Percentiles rank a stretch among this genome's conserved stretches.
phyloP scores from a whole-genome alignment of 2,329 filamentous ascomycete species.

The Claviceps spartinae region DNA sequence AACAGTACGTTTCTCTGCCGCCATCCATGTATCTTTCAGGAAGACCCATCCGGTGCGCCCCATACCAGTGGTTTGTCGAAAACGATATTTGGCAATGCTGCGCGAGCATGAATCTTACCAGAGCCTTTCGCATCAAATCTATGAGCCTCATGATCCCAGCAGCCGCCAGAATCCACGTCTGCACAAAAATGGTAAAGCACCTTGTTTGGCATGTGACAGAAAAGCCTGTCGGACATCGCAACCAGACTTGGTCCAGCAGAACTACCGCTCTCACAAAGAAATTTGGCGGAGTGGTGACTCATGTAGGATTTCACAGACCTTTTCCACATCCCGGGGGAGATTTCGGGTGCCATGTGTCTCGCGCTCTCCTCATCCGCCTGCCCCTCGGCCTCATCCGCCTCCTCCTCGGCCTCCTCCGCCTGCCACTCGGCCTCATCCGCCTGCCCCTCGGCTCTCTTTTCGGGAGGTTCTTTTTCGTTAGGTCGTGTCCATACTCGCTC shows the following conservation, averaged over 20 bases:
- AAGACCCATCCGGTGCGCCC: neutral
- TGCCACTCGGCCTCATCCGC: neutral
- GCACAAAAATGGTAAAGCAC: conserved; percentile 1
- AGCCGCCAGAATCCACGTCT: neutral
- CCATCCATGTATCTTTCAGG: neutral
- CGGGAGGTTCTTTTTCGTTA: neutral
- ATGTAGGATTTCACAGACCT: neutral
- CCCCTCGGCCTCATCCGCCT: neutral
- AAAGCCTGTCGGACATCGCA: neutral
- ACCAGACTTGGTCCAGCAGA: conserved; percentile 3
- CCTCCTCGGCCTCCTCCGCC: neutral
- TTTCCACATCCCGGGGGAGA: neutral
- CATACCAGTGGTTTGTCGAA: neutral
- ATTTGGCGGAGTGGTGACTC: neutral
- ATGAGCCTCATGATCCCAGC: neutral
- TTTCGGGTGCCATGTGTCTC: neutral
- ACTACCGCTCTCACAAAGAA: neutral
- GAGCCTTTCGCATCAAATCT: neutral
- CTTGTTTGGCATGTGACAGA: conserved; percentile 5
- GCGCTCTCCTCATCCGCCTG: neutral
- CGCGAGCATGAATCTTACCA: neutral
- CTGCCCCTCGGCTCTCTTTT: neutral
- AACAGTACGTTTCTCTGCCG: too few relatives aligned
- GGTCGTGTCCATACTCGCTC: neutral
- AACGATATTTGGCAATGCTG: neutral